Conservation (phyloP, 192 early-diverging fungal genomes). For the Linnemannia exigua region DNA sequence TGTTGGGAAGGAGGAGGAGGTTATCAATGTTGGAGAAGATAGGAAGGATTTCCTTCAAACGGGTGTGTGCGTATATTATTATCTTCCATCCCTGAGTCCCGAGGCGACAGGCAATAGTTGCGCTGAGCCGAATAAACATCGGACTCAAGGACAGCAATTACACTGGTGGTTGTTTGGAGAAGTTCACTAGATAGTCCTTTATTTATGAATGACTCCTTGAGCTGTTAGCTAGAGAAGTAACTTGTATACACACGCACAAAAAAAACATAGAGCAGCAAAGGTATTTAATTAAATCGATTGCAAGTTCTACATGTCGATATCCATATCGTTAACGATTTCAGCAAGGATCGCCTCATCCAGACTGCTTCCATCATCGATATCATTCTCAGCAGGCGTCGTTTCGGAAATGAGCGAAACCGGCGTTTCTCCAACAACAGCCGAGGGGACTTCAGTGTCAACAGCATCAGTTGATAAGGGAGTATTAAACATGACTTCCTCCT, state of each 20-base stretch:
- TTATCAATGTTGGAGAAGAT: background rate
- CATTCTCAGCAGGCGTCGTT: background rate
- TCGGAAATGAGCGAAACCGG: background rate
- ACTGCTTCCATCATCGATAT: constrained; percentile 4
- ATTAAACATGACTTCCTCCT: background rate
- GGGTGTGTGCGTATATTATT: background rate
- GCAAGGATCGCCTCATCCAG: constrained; percentile 24
- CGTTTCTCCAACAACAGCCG: background rate
- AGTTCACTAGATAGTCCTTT: too few relatives aligned
- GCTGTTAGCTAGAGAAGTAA: background rate
- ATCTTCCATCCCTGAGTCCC: too few relatives aligned
- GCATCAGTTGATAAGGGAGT: background rate
- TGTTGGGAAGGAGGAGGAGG: background rate
- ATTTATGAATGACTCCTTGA: background rate
- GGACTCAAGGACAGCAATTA: background rate
- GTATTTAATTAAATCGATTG: background rate
- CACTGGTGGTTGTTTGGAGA: background rate
- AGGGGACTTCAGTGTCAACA: background rate
- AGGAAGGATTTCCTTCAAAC: background rate
- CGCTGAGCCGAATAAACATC: background rate
- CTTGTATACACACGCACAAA: background rate
- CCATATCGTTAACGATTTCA: constrained; percentile 38
- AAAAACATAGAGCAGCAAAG: background rate
- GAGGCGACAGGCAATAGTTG: background rate
- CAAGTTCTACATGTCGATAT: constrained; percentile 8